Evolutionary conservation across 306 rosid species (phyloP), one percentile per base, ranked within the genome.

Genomic region (Chamaecrista fasciculata): DNA sequence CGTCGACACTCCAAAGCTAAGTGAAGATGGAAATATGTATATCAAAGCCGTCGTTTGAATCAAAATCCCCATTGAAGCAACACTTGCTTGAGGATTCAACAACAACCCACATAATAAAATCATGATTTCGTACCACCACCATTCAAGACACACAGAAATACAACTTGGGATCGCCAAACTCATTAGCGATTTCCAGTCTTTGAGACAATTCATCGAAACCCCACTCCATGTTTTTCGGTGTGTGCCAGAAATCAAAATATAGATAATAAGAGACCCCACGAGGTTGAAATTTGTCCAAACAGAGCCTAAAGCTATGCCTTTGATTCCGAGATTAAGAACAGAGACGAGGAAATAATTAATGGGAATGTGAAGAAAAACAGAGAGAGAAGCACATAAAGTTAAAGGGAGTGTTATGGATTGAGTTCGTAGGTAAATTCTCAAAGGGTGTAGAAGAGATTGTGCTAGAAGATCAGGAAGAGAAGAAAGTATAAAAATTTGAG

Each of bases 91-190:
- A 0, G 84, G 84, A 53, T 71, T 52, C 0, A 51, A 8, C 0
- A 80, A 29, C 10, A 75, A 28, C 0, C 84, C 84, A 12, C 84
- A 80, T 0, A 80, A 44, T 6, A 80, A 71, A 8, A 61, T 66
- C 80, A 80, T 80, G 5, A 80, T 80, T 12, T 80, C 84, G 18
- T 80, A 80, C 84, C 84, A 80, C 84, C 84, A 80, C 84, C 84
- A 80, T 52, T 80, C 84, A 6, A 80, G 80, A 28, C 84, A 80
- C 18, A 75, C 74, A 1, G 80, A 80, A 43, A 71, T 24, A 42
- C 84, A 80, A 4, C 81, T 80, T 6, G 84, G 81, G 21, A 76
- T 34, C 10, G 84, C 57, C 8, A 80, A 53, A 8, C 57, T 71
- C 16, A 80, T 0, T 6, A 76, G 33, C 10, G 9, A 6, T 1